Conservation (phyloP, 257 asterid genomes). For the Nemophila menziesii region DNA sequence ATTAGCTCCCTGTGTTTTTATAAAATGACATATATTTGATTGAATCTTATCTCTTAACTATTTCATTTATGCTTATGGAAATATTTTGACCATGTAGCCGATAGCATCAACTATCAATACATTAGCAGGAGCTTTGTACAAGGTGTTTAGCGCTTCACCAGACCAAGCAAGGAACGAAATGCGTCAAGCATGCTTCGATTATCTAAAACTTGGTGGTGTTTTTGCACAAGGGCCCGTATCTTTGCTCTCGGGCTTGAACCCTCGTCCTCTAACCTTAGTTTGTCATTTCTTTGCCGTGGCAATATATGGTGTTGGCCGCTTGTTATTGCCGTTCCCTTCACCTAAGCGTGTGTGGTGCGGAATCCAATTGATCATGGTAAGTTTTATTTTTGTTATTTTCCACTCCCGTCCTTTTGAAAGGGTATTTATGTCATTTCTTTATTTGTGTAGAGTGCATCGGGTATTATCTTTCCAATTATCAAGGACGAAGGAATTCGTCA, state of each 20-base stretch:
- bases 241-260: constrained; percentile 48
- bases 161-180: constrained; percentile 54
- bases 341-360: constrained; percentile 42
- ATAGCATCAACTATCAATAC: constrained; percentile 54
- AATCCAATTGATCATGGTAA: constrained; percentile 28
- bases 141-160: constrained; percentile 46
- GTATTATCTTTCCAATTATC: constrained; percentile 41
- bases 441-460: constrained; percentile 32
- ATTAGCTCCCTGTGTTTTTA: too few species aligned
- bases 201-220: constrained; percentile 48
- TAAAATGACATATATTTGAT: too few species aligned
- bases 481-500: constrained; percentile 52
- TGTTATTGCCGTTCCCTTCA: constrained; percentile 49
- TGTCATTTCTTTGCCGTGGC: constrained; percentile 59
- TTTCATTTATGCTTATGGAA: too few species aligned
- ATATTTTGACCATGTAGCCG: constrained; percentile 27
- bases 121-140: constrained; percentile 47
- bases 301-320: constrained; percentile 44
- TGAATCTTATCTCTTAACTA: too few species aligned
- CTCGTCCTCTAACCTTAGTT: constrained; percentile 42
- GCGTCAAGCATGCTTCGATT: constrained; percentile 56
- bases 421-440: background rate
- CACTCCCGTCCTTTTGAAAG: background rate
- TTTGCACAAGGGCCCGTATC: constrained; percentile 45
- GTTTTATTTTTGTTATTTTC: background rate